Evolutionary conservation across 768 basidiomycete genomes (phyloP), one percentile per base, ranked within the genome.

Genomic region (Leccinum disarticulatum): DNA sequence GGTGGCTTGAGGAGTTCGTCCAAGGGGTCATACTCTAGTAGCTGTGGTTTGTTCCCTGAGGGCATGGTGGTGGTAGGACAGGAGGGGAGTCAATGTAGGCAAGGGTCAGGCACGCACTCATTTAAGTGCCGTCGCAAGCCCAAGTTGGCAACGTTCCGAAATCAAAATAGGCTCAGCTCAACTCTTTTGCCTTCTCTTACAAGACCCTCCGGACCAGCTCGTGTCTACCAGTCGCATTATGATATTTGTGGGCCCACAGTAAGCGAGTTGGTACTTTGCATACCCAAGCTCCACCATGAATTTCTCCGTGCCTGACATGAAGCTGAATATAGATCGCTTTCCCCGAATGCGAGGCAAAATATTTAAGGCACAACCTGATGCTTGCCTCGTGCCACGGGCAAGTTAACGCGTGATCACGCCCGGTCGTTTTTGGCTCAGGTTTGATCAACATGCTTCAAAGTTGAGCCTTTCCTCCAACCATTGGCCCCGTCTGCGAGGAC

Each of bases 1-100:
- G 90, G 90, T 3, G 90, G 90, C 35, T 76, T 78, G 58, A 91
- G 82, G 43, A 79, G 78, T 57, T 81, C 79, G 69, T 88, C 83
- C 66, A 91, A 80, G 27, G 89, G 89, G 76, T 90, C 89, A 70
- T 59, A 61, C 25, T 73, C 73, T 0, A 48, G 5, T 0, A 48
- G 6, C 6, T 52, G 35, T 15, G 59, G 10, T 35, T 61, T 73
- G 56, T n/a, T 57, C 49, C 53, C 62, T 14, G 65, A 19, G 57
- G 65, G 64, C 72, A 73, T 73, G 47, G 46, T 53, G 57, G 63
- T 63, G 52, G 58, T 15, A 48, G 50, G 55, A 46, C 38, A 22
- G 19, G 61, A 54, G 60, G 51, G 48, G 52, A 50, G 55, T 19
- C 36, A 53, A 58, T 50, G 43, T 9, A 33, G 14, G 14, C 9